Evolutionary conservation across 176 grass and related monocot species (phyloP), one percentile per base, ranked within the genome.

Genomic region (Eragrostis nindensis): DNA sequence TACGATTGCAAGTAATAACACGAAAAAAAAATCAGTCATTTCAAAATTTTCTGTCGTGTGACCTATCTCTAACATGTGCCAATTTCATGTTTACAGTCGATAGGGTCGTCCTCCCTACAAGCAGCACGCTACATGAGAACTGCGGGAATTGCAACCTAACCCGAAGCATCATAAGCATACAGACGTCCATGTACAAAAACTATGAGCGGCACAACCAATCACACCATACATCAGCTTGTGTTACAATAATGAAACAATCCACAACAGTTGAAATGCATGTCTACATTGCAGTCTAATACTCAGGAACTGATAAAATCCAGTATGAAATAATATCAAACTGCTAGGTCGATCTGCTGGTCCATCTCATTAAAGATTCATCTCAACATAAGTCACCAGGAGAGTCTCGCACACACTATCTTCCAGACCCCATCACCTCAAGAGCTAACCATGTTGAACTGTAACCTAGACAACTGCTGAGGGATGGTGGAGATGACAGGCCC

Each of bases 401-500:
- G 44, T 26, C 66, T 57, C 36, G 46, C 2, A 18, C 42, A 82
- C 30, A 82, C 71, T 70, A 39, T 70, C 68, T 70, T 60, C 62
- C 59, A 12, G 26, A 18, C n/a, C n/a, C n/a, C 75, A 36, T 60
- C 62, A 63, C n/a, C 62, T 94, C 80, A 97, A 41, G 86, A 94
- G 63, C 80, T 84, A 68, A 97, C 89, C 95, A 97, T 92, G 83
- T 97, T 94, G 92, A 97, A 97, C 77, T 97, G 95, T 77, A 98
- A 98, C 74, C 92, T 90, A 11, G 95, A 98, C 66, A 98, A 68
- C 77, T 98, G 95, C 78, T 98, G 95, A 1, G 95, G 95, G 64
- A 98, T 98, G 26, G 95, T 98, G 67, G 95, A 98, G 84, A 98
- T 98, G 83, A 98, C 87, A 70, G 95, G 95, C 30, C 95, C 95